Conservation (phyloP, 2,329 filamentous ascomycete species). For the Teratosphaeria viscida region DNA sequence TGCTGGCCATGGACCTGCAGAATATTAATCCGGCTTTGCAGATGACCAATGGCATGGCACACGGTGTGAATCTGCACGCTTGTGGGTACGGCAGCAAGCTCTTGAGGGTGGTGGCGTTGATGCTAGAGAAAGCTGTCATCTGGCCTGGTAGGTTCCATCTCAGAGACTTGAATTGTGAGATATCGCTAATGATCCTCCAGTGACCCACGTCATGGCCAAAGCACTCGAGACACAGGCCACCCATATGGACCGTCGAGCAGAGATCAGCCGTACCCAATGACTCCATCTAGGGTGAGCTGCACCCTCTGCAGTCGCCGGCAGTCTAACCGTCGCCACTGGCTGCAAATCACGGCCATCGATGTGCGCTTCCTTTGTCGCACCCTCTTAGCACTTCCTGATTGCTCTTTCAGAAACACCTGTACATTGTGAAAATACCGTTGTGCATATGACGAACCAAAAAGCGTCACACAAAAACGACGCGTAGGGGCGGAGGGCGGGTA, state of each 20-base stretch:
- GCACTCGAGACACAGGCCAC: slow-evolving; percentile 54
- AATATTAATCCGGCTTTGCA: slow-evolving; percentile 33
- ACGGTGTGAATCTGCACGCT: slow-evolving; percentile 35
- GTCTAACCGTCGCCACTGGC: not conserved
- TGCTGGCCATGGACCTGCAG: slow-evolving; percentile 40
- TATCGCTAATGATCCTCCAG: slow-evolving; percentile 28
- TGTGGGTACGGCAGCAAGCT: slow-evolving; percentile 78
- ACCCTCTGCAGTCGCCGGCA: not conserved
- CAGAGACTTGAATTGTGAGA: too few species aligned
- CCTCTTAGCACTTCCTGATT: not conserved
- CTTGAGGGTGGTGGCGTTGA: slow-evolving; percentile 70
- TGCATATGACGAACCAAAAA: not conserved
- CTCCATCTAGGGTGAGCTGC: not conserved
- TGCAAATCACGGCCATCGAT: not conserved
- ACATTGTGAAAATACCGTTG: not conserved
- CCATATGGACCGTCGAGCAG: slow-evolving; percentile 52
- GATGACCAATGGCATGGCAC: slow-evolving; percentile 33
- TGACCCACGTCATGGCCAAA: slow-evolving; percentile 59
- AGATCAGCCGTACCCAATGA: slow-evolving; percentile 28
- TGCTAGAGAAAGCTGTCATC: slow-evolving; percentile 78
- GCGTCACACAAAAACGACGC: not conserved
- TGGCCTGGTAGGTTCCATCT: slow-evolving; percentile 67
- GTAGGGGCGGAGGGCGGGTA: not conserved
- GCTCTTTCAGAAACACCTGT: not conserved
- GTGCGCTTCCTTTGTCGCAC: not conserved